Conservation (phyloP, 2,329 filamentous ascomycete species). For the Fusarium neocosmosporiellum region DNA sequence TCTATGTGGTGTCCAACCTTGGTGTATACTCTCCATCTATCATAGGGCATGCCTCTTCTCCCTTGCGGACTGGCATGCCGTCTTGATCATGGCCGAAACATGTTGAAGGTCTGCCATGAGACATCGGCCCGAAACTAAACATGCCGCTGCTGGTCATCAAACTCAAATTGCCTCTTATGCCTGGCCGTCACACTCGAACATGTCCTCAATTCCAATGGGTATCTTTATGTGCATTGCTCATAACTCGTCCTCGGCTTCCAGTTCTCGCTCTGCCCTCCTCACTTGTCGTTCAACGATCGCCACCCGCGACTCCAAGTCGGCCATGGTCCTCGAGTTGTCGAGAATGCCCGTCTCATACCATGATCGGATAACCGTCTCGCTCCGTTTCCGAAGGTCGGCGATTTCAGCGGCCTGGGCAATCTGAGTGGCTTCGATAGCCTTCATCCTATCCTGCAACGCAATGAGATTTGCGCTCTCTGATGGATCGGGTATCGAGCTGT, state of each 20-base stretch:
- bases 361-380: slow-evolving; percentile 69
- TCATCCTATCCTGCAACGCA: slow-evolving; percentile 70
- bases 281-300: slow-evolving; percentile 73
- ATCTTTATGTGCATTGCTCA: slow-evolving; percentile 33
- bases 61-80: neutral
- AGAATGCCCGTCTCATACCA: slow-evolving; percentile 83
- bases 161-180: neutral
- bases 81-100: neutral
- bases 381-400: slow-evolving; percentile 71
- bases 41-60: neutral
- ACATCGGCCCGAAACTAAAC: neutral
- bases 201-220: slow-evolving; percentile 21
- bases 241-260: slow-evolving; percentile 41
- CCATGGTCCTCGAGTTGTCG: slow-evolving; percentile 74
- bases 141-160: neutral
- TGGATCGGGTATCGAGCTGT: slow-evolving; percentile 68
- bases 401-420: slow-evolving; percentile 71
- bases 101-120: neutral
- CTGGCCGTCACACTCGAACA: neutral
- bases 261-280: slow-evolving; percentile 67
- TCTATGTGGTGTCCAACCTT: neutral
- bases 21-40: neutral
- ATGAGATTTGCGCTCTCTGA: slow-evolving; percentile 67
- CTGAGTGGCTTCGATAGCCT: slow-evolving; percentile 69
- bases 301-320: slow-evolving; percentile 76